Base-by-base conservation (phyloP, 1,139 yeast species). In the Scheffersomyces quercinus region DNA sequence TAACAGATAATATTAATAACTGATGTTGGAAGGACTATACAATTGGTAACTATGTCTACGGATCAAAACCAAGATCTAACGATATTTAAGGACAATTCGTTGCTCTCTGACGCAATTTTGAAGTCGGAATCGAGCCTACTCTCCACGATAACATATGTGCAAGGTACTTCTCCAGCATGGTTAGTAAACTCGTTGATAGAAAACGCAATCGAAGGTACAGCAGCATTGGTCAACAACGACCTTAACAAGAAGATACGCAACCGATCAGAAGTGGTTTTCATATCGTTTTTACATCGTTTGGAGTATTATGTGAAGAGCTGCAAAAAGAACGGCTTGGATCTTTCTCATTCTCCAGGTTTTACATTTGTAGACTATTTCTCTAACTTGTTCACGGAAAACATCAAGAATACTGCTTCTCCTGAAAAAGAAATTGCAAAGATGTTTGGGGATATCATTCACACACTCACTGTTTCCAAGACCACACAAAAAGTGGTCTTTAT, bases 141-240 rank as follows among this genome's bases (percentile, higher is more conserved):
- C 33, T 68, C 79, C 1, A 55, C 81, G 1, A 64, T 86, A 2
- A 73, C 88, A 0, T 77, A 83, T 48, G 68, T 74, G 1, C 79
- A 77, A 47, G 85, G 88, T 0, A 84, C 89, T 0, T 73, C 81
- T 14, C 83, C 95, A 1, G 60, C 79, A 4, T 88, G 95, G 95
- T 65, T 87, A 29, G 58, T 79, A 5, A 75, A 68, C 34, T 67
- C 79, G 3, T 54, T 80, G 29, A 60, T 78, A 8, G 82, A 79
- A 52, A 74, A 67, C 47, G 58, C 74, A 11, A 48, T 79, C 13
- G 51, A 55, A 10, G 80, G 79, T 2, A 73, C 75, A 3, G 72
- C 78, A 9, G 58, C 56, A 15, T 54, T 63, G 44, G 65, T 70
- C 16, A 71, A 69, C 53, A 54, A 67, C 47, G 71, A 75, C 50